These are phyloP conservation scores for Albugo laibachii DNA, from an alignment of 352 stramenopile genomes.

Conservation along the genomic window DNA sequence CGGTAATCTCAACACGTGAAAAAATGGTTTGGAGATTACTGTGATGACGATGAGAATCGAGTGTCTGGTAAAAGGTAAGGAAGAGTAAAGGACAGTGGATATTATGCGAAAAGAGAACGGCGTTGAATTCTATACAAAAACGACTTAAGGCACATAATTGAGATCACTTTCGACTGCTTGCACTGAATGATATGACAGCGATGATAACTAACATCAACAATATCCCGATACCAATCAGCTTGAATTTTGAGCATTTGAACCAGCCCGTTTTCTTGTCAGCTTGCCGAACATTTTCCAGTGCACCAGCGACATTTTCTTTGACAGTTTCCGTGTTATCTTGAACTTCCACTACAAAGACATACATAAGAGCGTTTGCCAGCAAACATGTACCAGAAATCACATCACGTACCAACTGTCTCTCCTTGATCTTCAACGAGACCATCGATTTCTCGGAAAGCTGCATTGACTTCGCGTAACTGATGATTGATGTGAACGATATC, in stretches of 20 bases:
- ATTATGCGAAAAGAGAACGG: too few relatives aligned
- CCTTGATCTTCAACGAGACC: conserved; percentile 66
- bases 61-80: too few relatives aligned
- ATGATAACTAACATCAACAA: conserved; percentile 35
- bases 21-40: too few relatives aligned
- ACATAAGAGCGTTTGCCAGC: not conserved
- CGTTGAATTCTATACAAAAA: too few relatives aligned
- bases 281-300: conserved; percentile 45
- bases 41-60: too few relatives aligned
- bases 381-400: conserved; percentile 1
- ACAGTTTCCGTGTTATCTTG: conserved; percentile 57
- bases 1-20: too few relatives aligned
- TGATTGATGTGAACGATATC: conserved; percentile 81
- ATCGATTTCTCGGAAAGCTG: conserved; percentile 70
- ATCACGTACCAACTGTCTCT: conserved; percentile 30
- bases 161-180: too few relatives aligned
- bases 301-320: conserved; percentile 54
- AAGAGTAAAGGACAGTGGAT: too few relatives aligned
- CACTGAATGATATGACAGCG: conserved; percentile 14
- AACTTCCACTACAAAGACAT: conserved; percentile 36
- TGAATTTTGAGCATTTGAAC: conserved; percentile 38
- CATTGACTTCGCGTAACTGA: conserved; percentile 68
- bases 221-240: conserved; percentile 41
- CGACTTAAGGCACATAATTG: too few relatives aligned
- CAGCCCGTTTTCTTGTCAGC: conserved; percentile 47